These are phyloP conservation scores for Mrakia hoshinonis DNA, from an alignment of 768 basidiomycete species.

Conservation along the genomic window DNA sequence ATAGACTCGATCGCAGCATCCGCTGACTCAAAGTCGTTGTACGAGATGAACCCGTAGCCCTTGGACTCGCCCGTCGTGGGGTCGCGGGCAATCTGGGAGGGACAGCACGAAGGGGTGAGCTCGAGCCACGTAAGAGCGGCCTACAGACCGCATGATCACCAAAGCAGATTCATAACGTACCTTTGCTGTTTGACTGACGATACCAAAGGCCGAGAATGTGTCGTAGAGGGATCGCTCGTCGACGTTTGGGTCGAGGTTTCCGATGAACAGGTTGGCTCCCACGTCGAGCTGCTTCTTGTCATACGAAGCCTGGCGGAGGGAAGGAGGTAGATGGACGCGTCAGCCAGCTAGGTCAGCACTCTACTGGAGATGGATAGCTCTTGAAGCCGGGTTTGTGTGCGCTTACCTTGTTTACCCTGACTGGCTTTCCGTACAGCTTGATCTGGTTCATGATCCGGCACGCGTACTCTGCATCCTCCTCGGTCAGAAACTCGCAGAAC, in stretches of 20 bases:
- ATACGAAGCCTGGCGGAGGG: constrained; percentile 66
- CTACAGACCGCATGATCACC: no score
- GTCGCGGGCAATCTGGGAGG: constrained; percentile 81
- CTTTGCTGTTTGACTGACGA: constrained; percentile 40
- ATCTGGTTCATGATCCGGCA: constrained; percentile 99
- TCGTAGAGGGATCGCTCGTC: constrained; percentile 88
- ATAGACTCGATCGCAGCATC: constrained; percentile 94
- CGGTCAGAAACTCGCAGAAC: constrained; percentile 97
- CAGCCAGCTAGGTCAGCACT: neutral
- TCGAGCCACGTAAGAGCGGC: constrained; percentile 80
- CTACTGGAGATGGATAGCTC: neutral
- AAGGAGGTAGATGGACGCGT: neutral
- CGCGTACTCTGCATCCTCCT: constrained; percentile 98
- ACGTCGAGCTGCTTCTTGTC: constrained; percentile 98
- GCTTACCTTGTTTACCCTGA: constrained; percentile 95
- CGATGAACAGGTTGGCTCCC: constrained; percentile 93
- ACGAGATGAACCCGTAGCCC: constrained; percentile 95
- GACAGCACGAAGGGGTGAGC: constrained; percentile 47
- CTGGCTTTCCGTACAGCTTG: constrained; percentile 96
- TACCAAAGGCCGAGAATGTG: constrained; percentile 79
- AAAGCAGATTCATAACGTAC: no score
- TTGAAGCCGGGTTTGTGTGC: no score
- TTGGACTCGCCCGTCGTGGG: constrained; percentile 74
- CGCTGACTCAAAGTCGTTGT: constrained; percentile 93
- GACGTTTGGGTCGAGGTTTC: constrained; percentile 88